Conservation (phyloP, 2,329 filamentous ascomycete genomes). For the Nigrograna mackinnonii region DNA sequence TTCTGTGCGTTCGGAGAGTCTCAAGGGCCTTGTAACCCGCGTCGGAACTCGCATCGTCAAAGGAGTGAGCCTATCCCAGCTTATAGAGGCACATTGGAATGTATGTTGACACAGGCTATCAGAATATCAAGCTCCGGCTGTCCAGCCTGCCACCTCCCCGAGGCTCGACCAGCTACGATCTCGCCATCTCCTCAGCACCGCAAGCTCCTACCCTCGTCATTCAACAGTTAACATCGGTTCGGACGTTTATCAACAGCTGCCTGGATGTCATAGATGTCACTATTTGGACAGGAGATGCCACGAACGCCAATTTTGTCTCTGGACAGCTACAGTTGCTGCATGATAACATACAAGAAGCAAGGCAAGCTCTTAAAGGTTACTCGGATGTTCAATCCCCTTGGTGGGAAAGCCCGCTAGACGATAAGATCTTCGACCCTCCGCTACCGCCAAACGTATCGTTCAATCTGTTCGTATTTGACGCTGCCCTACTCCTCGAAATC, state of each 20-base stretch:
- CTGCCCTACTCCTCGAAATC: slow-evolving; percentile 64
- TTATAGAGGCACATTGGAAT: background rate
- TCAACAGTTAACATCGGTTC: slow-evolving; percentile 70
- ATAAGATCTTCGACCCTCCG: slow-evolving; percentile 65
- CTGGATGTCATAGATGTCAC: slow-evolving; percentile 83
- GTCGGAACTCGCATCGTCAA: slow-evolving; percentile 91
- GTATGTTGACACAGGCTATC: background rate
- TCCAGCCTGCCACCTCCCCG: slow-evolving; percentile 64
- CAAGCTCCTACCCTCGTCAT: slow-evolving; percentile 64
- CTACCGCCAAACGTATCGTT: slow-evolving; percentile 73
- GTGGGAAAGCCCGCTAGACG: slow-evolving; percentile 59
- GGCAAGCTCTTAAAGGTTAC: slow-evolving; percentile 60
- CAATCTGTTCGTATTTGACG: slow-evolving; percentile 62
- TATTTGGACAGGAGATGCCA: slow-evolving; percentile 70
- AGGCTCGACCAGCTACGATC: slow-evolving; percentile 54
- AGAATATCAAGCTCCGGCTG: slow-evolving; percentile 79
- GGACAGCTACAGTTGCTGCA: slow-evolving; percentile 62
- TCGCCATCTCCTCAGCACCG: slow-evolving; percentile 57
- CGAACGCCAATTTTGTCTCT: slow-evolving; percentile 60
- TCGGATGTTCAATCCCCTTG: slow-evolving; percentile 56
- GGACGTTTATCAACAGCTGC: slow-evolving; percentile 78
- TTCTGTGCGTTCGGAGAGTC: slow-evolving; percentile 80
- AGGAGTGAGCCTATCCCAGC: slow-evolving; percentile 62
- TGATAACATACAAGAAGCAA: slow-evolving; percentile 66
- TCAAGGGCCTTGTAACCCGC: slow-evolving; percentile 91